phyloP scores from a whole-genome alignment of 139 green algal species.

The Nannochloris sp. region DNA sequence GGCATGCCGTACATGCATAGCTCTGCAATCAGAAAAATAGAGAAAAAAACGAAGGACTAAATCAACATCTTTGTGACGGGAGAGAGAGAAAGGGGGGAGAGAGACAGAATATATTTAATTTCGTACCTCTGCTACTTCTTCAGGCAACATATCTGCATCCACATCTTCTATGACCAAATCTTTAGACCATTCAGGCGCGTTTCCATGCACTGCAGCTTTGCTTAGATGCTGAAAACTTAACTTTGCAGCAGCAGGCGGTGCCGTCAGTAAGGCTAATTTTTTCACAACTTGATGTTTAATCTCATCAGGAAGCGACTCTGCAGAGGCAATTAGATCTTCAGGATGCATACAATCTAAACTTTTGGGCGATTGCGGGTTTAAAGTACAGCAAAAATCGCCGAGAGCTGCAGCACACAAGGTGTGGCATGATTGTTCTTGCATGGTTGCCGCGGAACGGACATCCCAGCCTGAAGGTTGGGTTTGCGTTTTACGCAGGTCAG shows the following conservation, averaged over 20 bases:
- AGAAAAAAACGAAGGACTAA: neutral
- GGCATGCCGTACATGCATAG: neutral
- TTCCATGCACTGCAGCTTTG: conserved; percentile 1
- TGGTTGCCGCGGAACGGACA: neutral
- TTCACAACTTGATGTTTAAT: too few species aligned
- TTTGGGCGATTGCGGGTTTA: too few species aligned
- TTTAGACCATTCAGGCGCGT: neutral
- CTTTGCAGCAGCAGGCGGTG: conserved; percentile 6
- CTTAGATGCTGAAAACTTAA: neutral
- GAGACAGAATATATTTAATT: too few species aligned
- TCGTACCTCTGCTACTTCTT: neutral
- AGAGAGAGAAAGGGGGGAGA: too few species aligned
- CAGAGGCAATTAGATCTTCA: too few species aligned
- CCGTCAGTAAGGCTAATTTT: conserved; percentile 7
- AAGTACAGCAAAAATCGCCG: too few species aligned
- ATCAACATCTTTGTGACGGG: too few species aligned
- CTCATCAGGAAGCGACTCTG: too few species aligned
- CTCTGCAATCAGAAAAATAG: neutral
- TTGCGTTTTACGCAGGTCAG: neutral
- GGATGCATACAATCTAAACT: too few species aligned
- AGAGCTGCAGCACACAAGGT: conserved; percentile 4
- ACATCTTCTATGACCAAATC: neutral
- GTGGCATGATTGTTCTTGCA: conserved; percentile 13
- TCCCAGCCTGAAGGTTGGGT: conserved; percentile 1
- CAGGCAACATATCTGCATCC: too few species aligned